These are phyloP conservation scores for Lathyrus oleraceus DNA, from an alignment of 306 rosid species.

Conservation along the genomic window DNA sequence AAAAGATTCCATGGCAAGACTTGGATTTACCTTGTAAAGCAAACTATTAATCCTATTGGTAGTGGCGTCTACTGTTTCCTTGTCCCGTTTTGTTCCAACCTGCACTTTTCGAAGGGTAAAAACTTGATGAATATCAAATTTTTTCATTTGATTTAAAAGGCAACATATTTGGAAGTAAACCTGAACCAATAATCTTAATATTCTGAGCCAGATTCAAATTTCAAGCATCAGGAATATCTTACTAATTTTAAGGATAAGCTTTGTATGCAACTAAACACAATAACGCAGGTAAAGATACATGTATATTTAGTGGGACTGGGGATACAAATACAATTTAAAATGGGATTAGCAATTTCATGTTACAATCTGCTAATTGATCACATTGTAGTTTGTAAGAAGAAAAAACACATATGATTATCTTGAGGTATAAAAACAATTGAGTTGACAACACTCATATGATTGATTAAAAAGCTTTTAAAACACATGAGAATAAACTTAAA, in stretches of 20 bases:
- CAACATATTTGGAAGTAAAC: slow-evolving; percentile 9
- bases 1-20: slow-evolving; percentile 22
- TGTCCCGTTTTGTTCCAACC: slow-evolving; percentile 87
- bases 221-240: slow-evolving; percentile 1
- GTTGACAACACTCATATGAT: neutral
- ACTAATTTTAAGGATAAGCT: neutral
- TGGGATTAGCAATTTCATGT: slow-evolving; percentile 1
- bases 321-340: slow-evolving; percentile 15
- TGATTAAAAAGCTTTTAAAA: slow-evolving; percentile 25
- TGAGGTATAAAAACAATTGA: neutral
- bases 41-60: slow-evolving; percentile 72
- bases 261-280: slow-evolving; percentile 18
- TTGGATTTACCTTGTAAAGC: slow-evolving; percentile 73
- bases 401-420: neutral
- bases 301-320: neutral
- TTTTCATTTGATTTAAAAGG: slow-evolving; percentile 25
- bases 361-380: slow-evolving; percentile 23
- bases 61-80: slow-evolving; percentile 59
- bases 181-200: slow-evolving; percentile 8
- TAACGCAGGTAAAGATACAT: neutral
- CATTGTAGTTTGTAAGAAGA: neutral
- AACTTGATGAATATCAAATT: slow-evolving; percentile 25
- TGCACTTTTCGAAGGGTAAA: slow-evolving; percentile 50
- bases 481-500: neutral
- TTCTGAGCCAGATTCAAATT: slow-evolving; percentile 17